Conservation (phyloP, 768 basidiomycete species). For the Daedaleopsis nitida region DNA sequence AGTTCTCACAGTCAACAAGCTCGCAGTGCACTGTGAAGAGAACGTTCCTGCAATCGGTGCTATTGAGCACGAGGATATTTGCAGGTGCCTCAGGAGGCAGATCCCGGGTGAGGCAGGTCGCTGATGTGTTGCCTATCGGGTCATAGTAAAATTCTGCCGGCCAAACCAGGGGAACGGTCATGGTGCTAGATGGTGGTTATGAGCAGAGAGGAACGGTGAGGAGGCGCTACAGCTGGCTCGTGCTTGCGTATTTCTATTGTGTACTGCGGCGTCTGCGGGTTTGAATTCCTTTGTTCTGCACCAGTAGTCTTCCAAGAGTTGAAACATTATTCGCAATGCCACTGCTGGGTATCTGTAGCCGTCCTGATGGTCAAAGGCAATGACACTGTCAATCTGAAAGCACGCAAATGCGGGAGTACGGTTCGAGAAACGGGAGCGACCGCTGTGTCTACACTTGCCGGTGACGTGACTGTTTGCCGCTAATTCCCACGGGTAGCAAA, state of each 20-base stretch:
- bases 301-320: too few relatives aligned
- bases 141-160: slow-evolving; percentile 51
- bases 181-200: slow-evolving; percentile 15
- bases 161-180: slow-evolving; percentile 48
- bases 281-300: too few relatives aligned
- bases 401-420: too few relatives aligned
- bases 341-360: too few relatives aligned
- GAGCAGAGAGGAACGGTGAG: not conserved
- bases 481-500: too few relatives aligned
- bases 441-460: slow-evolving; percentile 20
- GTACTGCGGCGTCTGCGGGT: too few relatives aligned
- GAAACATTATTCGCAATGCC: too few relatives aligned
- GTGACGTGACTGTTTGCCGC: too few relatives aligned
- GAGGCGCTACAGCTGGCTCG: too few relatives aligned
- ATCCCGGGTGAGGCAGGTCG: slow-evolving; percentile 48
- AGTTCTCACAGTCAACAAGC: not conserved
- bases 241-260: too few relatives aligned
- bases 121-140: slow-evolving; percentile 59
- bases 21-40: slow-evolving; percentile 49
- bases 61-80: slow-evolving; percentile 38
- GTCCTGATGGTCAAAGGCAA: too few relatives aligned
- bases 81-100: slow-evolving; percentile 48
- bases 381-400: too few relatives aligned
- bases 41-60: slow-evolving; percentile 58
- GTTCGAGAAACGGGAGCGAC: slow-evolving; percentile 39